Evolutionary conservation across 176 grass and related monocot species (phyloP).

Genomic region (Rhynchospora breviuscula): DNA sequence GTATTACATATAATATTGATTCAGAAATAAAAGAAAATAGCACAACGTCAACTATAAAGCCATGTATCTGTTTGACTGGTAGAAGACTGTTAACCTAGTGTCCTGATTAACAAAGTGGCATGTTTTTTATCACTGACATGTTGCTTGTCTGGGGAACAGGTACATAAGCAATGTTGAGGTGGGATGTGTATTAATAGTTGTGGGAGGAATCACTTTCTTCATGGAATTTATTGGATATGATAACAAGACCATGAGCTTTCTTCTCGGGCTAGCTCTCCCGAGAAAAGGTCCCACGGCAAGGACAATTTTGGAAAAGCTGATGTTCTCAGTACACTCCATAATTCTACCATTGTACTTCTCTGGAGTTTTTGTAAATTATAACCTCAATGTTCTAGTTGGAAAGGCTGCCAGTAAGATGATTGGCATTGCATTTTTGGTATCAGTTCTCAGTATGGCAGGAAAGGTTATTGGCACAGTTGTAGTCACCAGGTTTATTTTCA

Average conservation of each 20-base stretch:
- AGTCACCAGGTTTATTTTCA: constrained; percentile 15
- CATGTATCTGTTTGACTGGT: background rate
- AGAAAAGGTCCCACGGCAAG: constrained; percentile 50
- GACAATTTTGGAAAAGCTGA: constrained; percentile 47
- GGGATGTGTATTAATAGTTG: constrained; percentile 28
- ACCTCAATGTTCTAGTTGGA: constrained; percentile 24
- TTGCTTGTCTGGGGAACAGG: constrained; percentile 2
- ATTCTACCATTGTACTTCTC: constrained; percentile 66
- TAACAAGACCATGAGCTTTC: constrained; percentile 48
- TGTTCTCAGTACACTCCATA: constrained; percentile 49
- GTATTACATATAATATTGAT: background rate
- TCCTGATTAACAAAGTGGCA: background rate
- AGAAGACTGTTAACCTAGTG: background rate
- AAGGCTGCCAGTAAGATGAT: background rate
- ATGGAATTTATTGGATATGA: constrained; percentile 33
- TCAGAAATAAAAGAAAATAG: background rate
- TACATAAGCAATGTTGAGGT: constrained; percentile 43
- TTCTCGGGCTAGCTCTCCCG: constrained; percentile 51
- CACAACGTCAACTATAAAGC: background rate
- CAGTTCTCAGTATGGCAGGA: constrained; percentile 32
- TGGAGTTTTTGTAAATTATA: constrained; percentile 31
- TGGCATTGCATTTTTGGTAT: constrained; percentile 29
- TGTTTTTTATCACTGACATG: background rate
- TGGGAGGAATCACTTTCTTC: constrained; percentile 16
- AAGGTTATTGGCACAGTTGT: constrained; percentile 57